A percentile compares a stretch with the other conserved stretches of the same genome.
These are phyloP conservation scores for Ochetophila trinervis DNA, from an alignment of 306 rosid species.

Conservation along the genomic window DNA sequence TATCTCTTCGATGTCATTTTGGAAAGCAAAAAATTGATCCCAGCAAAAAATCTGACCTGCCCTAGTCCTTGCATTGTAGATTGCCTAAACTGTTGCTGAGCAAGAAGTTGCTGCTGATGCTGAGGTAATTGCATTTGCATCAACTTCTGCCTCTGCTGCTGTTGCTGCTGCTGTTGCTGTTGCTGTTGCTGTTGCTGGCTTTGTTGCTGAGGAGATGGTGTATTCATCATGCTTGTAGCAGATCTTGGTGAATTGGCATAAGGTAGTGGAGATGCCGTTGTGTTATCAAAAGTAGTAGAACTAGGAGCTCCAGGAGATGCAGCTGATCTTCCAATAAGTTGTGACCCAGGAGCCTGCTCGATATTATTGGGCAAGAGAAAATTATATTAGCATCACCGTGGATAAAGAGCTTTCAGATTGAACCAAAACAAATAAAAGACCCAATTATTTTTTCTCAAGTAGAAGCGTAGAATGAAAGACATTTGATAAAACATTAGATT, in stretches of 20 bases:
- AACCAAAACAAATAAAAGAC: slow-evolving; percentile 10
- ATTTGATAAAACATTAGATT: not conserved
- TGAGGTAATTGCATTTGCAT: slow-evolving; percentile 80
- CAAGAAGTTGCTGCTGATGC: slow-evolving; percentile 67
- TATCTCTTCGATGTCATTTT: not conserved
- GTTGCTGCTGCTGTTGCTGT: slow-evolving; percentile 33
- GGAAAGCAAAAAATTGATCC: slow-evolving; percentile 5
- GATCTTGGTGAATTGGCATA: slow-evolving; percentile 98
- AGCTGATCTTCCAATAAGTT: slow-evolving; percentile 88
- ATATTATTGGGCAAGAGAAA: slow-evolving; percentile 13
- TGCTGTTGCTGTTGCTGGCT: slow-evolving; percentile 59
- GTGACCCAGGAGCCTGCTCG: slow-evolving; percentile 72
- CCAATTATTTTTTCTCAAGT: slow-evolving; percentile 11
- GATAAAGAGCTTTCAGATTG: not conserved
- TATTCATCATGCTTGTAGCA: slow-evolving; percentile 68
- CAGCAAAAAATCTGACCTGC: slow-evolving; percentile 47
- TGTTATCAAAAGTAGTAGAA: slow-evolving; percentile 68
- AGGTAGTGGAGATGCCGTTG: slow-evolving; percentile 75
- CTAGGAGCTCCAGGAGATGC: slow-evolving; percentile 81
- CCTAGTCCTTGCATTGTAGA: slow-evolving; percentile 82
- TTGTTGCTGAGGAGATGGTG: slow-evolving; percentile 96
- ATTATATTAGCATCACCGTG: not conserved
- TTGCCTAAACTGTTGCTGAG: slow-evolving; percentile 86
- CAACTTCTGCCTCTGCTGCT: slow-evolving; percentile 63
- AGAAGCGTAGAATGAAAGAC: not conserved